Conservation (phyloP, 2,329 filamentous ascomycete species). For the Fusarium sacchari region DNA sequence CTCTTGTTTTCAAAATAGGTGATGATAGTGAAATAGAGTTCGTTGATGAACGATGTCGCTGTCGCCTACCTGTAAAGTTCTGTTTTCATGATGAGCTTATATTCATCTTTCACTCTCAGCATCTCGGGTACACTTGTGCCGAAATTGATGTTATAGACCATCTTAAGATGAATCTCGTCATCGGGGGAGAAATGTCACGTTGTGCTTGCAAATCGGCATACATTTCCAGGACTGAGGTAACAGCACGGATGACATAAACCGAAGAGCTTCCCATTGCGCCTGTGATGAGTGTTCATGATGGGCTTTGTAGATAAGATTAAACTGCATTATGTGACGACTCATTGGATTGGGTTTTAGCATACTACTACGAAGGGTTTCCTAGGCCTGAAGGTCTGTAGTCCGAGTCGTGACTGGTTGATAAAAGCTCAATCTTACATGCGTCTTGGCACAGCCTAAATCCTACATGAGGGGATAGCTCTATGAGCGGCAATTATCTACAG, state of each 20-base stretch:
- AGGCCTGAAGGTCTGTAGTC: neutral
- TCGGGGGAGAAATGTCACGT: neutral
- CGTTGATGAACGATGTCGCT: neutral
- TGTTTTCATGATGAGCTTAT: neutral
- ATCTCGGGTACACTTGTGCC: neutral
- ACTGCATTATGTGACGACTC: too few species aligned
- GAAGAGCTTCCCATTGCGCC: neutral
- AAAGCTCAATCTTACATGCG: neutral
- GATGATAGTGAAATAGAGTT: neutral
- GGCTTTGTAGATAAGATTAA: neutral
- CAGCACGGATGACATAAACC: neutral
- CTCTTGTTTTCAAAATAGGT: neutral
- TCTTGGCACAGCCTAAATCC: neutral
- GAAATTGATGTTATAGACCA: neutral
- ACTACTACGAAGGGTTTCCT: neutral
- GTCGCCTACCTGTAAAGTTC: too few species aligned
- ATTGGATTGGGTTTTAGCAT: neutral
- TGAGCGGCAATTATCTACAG: neutral
- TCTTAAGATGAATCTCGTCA: neutral
- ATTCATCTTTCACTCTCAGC: neutral
- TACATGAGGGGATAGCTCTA: neutral
- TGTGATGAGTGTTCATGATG: neutral
- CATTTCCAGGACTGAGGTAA: neutral
- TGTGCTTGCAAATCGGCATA: neutral
- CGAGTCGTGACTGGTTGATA: neutral